These are phyloP conservation scores for Taiwanofungus camphoratus DNA, from an alignment of 1,284 basidiomycete genomes.

Conservation along the genomic window DNA sequence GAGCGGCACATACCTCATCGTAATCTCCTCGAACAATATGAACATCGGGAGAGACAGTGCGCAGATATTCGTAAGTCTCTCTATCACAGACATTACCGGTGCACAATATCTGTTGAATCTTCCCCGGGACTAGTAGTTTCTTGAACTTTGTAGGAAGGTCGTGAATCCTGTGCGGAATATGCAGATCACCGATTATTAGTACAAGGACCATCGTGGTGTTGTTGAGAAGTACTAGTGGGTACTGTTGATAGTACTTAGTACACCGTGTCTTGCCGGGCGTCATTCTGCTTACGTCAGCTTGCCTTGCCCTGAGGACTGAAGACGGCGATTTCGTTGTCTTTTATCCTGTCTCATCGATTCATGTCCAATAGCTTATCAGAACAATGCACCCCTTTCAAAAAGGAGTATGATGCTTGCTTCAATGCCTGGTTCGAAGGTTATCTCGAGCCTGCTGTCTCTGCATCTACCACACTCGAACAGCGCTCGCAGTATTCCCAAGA, in stretches of 20 bases:
- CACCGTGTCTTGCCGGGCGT: no score
- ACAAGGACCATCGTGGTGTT: conserved; percentile 10
- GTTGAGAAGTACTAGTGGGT: background rate
- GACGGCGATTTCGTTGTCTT: background rate
- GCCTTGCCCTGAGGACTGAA: no score
- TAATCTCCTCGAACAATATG: conserved; percentile 93
- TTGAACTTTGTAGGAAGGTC: conserved; percentile 96
- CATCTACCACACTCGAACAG: conserved; percentile 33
- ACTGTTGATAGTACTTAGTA: background rate
- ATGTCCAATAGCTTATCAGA: conserved; percentile 74
- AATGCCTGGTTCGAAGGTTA: conserved; percentile 97
- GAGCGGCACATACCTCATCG: conserved; percentile 67
- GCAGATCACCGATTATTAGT: conserved; percentile 60
- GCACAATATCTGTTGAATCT: conserved; percentile 97
- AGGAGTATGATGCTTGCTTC: conserved; percentile 89
- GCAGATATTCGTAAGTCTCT: conserved; percentile 96
- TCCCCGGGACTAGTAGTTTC: conserved; percentile 93
- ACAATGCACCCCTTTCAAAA: conserved; percentile 87
- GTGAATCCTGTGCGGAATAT: conserved; percentile 85
- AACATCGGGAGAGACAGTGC: conserved; percentile 94
- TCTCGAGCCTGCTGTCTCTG: conserved; percentile 65
- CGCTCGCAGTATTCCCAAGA: conserved; percentile 42
- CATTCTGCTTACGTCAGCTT: no score
- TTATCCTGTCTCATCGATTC: no score
- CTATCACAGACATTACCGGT: conserved; percentile 98